phyloP scores from a whole-genome alignment of 495 filamentous ascomycete species.

The Cercophora scortea region DNA sequence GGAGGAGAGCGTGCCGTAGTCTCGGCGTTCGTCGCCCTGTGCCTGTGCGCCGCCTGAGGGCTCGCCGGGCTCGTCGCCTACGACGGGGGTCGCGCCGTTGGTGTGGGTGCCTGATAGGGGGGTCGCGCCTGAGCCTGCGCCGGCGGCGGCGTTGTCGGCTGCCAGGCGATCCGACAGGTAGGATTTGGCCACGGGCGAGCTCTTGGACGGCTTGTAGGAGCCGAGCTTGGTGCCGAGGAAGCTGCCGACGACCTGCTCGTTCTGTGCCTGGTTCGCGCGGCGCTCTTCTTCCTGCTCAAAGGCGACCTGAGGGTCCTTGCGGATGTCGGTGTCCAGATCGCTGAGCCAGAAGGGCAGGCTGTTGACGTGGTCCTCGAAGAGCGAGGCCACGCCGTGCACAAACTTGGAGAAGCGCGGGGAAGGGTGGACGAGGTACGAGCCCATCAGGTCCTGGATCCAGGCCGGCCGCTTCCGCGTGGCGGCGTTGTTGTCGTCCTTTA shows the following conservation, averaged over 20 bases:
- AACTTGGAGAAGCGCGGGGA: constrained; percentile 93
- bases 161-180: constrained; percentile 42
- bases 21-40: constrained; percentile 5
- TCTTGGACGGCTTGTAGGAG: constrained; percentile 47
- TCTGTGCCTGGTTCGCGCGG: constrained; percentile 68
- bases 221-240: constrained; percentile 50
- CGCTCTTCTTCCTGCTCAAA: constrained; percentile 87
- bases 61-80: constrained; percentile 12
- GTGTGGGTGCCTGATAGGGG: constrained; percentile 6
- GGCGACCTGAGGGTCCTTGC: constrained; percentile 81
- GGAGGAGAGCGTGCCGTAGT: constrained; percentile 46
- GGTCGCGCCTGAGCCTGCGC: constrained; percentile 4
- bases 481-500: constrained; percentile 54
- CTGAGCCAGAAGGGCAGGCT: constrained; percentile 92
- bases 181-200: constrained; percentile 53
- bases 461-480: constrained; percentile 54
- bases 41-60: constrained; percentile 1
- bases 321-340: constrained; percentile 84
- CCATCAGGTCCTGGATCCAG: constrained; percentile 87
- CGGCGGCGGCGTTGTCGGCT: constrained; percentile 18
- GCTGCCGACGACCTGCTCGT: constrained; percentile 83
- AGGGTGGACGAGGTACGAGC: constrained; percentile 83
- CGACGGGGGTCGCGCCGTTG: constrained; percentile 5
- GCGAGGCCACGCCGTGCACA: constrained; percentile 79
- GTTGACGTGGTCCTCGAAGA: constrained; percentile 96